Base-by-base conservation (phyloP, 805 yeast species). In the Starmerella vitae region DNA sequence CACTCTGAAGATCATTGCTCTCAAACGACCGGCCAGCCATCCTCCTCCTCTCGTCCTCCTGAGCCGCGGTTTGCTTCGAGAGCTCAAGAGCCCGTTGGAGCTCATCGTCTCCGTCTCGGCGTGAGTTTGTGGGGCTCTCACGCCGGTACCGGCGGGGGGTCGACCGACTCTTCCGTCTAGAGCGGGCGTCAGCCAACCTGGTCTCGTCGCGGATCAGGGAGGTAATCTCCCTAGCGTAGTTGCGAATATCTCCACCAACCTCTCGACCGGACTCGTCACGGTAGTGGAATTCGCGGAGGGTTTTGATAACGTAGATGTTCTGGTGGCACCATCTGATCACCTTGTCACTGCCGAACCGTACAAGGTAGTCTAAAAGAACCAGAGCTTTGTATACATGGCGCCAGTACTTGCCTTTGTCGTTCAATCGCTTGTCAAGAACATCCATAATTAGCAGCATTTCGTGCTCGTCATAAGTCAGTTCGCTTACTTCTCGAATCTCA, bases 401-500 rank as follows among this genome's bases (percentile, higher is more conserved):
- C 96, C 96, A 88, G 62, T 88, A 81, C 59, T 85, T 86, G 45
- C 97, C 97, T 65, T 86, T 86, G 57, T 88, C 97, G 55, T 88
- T 88, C 48, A 88, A 64, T 47, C 98, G 71, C 49, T 84, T 74
- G 62, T 88, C 96, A 33, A 88, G 62, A 78, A 88, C 84, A 55
- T 88, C 96, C 93, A 88, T 81, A 34, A 85, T 74, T 55, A 85
- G 93, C 53, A 84, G 68, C 52, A 85, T 75, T 51, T 83, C 93
- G 5, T 78, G 74, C 46, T 54, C 62, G 49, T 76, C 79, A 56
- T 71, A 78, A 1, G 94, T 81, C 49, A 72, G 67, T 37, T 73
- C 68, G 2, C 93, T 78, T 28, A 88, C 69, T 38, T 83, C 94
- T 48, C 81, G 85, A 85, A 88, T 76, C 42, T 78, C 81, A 35